Evolutionary conservation across 2,329 filamentous ascomycete species (phyloP), one percentile per base, ranked within the genome.

Genomic region (Paecilomyces formosus): DNA sequence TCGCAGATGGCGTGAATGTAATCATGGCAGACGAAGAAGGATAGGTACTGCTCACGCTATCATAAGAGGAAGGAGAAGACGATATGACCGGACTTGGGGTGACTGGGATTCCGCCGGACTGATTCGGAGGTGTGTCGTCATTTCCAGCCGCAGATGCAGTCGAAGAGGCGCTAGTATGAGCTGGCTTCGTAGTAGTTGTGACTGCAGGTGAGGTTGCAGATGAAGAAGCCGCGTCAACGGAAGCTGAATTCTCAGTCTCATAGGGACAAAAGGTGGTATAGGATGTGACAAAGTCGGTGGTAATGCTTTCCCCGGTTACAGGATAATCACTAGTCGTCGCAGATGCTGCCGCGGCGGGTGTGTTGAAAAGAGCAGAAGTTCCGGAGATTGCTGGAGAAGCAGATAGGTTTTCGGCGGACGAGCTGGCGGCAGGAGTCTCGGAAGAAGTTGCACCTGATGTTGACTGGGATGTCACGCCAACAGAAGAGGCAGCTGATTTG

Each of bases 181-280:
- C 22, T 8, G 54, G 21, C 6, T 15, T 18, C 3, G 54, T 15
- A 13, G 22, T 39, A 1, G 45, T 49, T 9, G 22, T 30, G 30
- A 21, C 24, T 7, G 21, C 53, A 35, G 45, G 31, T 7, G 53
- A 30, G 9, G 28, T 39, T 12, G 53, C 22, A n/a, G 51, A 13
- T 18, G 18, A 28, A n/a, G 39, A 33, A 8, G 57, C 30, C 0
- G 54, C 55, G 12, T 56, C 56, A 30, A 51, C 54, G 12, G 58
- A 18, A 51, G 30, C 45, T n/a, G 21, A 6, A 12, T 21, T 13
- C 1, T 5, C 21, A 22, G 21, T 28, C 21, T n/a, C 50, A 28
- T n/a, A 52, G 12, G 69, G 64, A 56, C 67, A 70, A 58, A 70
- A 64, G 21, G 70, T 63, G 28, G 63, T 61, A 55, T 70, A 71